A percentile compares a stretch with the other conserved stretches of the same genome.
These are phyloP conservation scores for Tetrapisispora namnaoensis DNA, from an alignment of 805 yeast species.

Conservation along the genomic window DNA sequence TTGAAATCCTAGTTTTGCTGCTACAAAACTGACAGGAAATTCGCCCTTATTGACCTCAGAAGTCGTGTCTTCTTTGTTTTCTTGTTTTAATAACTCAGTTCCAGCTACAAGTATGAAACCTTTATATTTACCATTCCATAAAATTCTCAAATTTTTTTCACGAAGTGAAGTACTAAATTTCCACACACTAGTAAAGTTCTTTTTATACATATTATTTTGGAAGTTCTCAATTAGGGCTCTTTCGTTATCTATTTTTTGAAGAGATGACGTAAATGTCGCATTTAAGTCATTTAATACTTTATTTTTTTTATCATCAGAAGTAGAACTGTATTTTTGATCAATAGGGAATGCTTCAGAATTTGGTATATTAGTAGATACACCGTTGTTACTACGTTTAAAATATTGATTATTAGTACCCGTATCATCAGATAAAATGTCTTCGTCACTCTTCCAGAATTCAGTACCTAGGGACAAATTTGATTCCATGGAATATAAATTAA, in stretches of 20 bases:
- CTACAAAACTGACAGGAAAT: constrained; percentile 6
- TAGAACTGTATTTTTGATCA: too few relatives aligned
- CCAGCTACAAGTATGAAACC: constrained; percentile 78
- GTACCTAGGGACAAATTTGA: constrained; percentile 81
- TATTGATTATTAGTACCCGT: background rate
- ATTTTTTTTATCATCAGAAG: constrained; percentile 6
- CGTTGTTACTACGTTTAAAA: background rate
- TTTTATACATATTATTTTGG: constrained; percentile 39
- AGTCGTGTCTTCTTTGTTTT: constrained; percentile 22
- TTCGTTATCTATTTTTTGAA: constrained; percentile 26
- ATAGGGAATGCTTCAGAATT: background rate
- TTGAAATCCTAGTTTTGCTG: constrained; percentile 24
- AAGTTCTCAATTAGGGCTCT: constrained; percentile 42
- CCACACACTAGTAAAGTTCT: constrained; percentile 59
- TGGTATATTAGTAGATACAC: too few relatives aligned
- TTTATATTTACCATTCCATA: constrained; percentile 84
- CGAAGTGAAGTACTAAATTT: constrained; percentile 64
- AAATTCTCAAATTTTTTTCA: constrained; percentile 47
- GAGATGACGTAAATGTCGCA: constrained; percentile 26
- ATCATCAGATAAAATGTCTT: background rate
- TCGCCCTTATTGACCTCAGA: background rate
- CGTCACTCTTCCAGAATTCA: constrained; percentile 56
- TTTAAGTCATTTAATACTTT: constrained; percentile 20
- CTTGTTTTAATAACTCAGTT: constrained; percentile 33
- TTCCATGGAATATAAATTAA: constrained; percentile 82